phyloP scores from a whole-genome alignment of 2,329 filamentous ascomycete genomes.

The Aspergillus sp. region DNA sequence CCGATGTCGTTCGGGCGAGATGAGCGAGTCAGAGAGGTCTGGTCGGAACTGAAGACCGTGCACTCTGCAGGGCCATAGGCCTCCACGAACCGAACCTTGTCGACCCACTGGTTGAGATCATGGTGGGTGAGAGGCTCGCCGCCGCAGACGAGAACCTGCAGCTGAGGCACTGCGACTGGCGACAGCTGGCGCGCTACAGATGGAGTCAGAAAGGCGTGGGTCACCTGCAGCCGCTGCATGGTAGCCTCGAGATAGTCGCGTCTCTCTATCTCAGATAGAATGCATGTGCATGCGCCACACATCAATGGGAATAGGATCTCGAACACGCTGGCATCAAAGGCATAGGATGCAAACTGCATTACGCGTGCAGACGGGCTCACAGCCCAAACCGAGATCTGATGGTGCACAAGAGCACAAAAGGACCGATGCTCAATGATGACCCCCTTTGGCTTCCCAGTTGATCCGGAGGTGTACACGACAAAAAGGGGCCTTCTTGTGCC shows the following conservation, averaged over 20 bases:
- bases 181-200: conserved; percentile 45
- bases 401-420: background rate
- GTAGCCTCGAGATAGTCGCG: background rate
- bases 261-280: background rate
- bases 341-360: conserved; percentile 39
- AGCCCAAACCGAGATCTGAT: background rate
- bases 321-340: conserved; percentile 38
- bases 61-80: background rate
- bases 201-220: conserved; percentile 51
- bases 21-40: background rate
- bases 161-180: background rate
- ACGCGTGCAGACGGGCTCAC: background rate
- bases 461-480: background rate
- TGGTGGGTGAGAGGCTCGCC: background rate
- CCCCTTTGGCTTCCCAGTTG: background rate
- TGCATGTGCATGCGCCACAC: conserved; percentile 39
- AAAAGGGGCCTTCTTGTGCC: background rate
- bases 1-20: background rate
- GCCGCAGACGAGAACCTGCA: background rate
- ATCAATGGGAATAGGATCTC: conserved; percentile 38
- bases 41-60: background rate
- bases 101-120: background rate
- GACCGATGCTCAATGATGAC: background rate
- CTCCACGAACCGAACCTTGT: background rate
- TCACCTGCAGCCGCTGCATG: background rate